Evolutionary conservation across 345 rosid species (phyloP), one percentile per base, ranked within the genome.

Genomic region (Pelargonium nanum): DNA sequence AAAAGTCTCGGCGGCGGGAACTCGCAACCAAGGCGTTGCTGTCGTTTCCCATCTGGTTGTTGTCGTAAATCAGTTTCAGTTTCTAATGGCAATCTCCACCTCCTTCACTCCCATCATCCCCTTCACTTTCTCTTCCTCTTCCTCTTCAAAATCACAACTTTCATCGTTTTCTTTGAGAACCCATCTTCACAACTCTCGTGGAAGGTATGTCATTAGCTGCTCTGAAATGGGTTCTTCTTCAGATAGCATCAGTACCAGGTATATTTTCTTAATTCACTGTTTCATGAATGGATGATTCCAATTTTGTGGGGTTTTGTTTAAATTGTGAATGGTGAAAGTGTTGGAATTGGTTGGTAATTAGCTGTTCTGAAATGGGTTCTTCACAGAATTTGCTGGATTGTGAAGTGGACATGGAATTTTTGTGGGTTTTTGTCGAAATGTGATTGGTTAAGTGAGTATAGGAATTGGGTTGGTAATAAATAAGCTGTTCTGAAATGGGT

Each of bases 221-320:
- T 76, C 86, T 21, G 71, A 72, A 23, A 64, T 58, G 58, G 85
- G 80, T 75, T 69, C 87, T 19, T 5, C 69, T 55, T 67, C 91
- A 23, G 81, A 83, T 20, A 66, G 80, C 55, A 10, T 72, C 62
- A 83, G 74, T 50, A 22, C 70, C 4, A 87, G 87, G 97, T 85
- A 21, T 19, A 22, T 26, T 30, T 4, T 24, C 5, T 3, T 13
- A 16, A 26, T 45, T 9, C 22, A n/a, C 26, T 19, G 19, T 50
- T 22, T 9, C 24, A 2, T 22, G 34, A 28, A 26, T 57, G 30
- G 4, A 15, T 26, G 3, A 4, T 9, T 45, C 8, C 4, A 1
- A 10, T 25, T 62, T 8, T 44, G 1, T 21, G 55, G 24, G 13
- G 19, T 34, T 55, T 16, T n/a, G 9, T n/a, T 60, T 20, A n/a